These are phyloP conservation scores for Boletus mariae DNA, from an alignment of 1,284 basidiomycete species.

Conservation along the genomic window DNA sequence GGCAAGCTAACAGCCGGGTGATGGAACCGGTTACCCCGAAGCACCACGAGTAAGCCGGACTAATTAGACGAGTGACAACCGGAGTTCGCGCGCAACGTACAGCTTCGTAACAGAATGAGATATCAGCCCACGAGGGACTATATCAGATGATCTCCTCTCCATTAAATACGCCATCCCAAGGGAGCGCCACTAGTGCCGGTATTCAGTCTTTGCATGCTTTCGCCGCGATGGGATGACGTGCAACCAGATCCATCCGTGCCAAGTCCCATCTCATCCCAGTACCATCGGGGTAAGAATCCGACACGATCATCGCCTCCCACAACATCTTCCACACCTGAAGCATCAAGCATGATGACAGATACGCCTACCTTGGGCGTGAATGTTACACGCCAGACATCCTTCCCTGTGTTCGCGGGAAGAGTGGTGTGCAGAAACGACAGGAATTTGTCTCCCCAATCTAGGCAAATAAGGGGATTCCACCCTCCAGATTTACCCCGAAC, in stretches of 20 bases:
- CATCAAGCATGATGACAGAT: conserved; percentile 42
- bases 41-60: conserved; percentile 22
- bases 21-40: conserved; percentile 16
- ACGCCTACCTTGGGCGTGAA: conserved; percentile 58
- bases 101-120: conserved; percentile 6
- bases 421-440: conserved; percentile 52
- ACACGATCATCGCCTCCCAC: conserved; percentile 62
- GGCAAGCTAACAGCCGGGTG: conserved; percentile 7
- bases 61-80: conserved; percentile 20
- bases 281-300: conserved; percentile 72
- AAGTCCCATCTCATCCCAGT: conserved; percentile 47
- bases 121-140: conserved; percentile 6
- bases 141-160: conserved; percentile 20
- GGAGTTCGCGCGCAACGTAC: conserved; percentile 23
- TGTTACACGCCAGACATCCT: conserved; percentile 61
- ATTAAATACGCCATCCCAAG: conserved; percentile 24
- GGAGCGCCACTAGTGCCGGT: conserved; percentile 6
- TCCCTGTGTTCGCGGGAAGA: conserved; percentile 23
- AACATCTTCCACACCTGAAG: conserved; percentile 53
- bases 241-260: conserved; percentile 3
- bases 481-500: conserved; percentile 70
- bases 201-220: neutral
- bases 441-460: conserved; percentile 71
- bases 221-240: conserved; percentile 7
- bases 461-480: conserved; percentile 76